Evolutionary conservation across 257 asterid genomes (phyloP).

Genomic region (Capsicum rhomboideum): DNA sequence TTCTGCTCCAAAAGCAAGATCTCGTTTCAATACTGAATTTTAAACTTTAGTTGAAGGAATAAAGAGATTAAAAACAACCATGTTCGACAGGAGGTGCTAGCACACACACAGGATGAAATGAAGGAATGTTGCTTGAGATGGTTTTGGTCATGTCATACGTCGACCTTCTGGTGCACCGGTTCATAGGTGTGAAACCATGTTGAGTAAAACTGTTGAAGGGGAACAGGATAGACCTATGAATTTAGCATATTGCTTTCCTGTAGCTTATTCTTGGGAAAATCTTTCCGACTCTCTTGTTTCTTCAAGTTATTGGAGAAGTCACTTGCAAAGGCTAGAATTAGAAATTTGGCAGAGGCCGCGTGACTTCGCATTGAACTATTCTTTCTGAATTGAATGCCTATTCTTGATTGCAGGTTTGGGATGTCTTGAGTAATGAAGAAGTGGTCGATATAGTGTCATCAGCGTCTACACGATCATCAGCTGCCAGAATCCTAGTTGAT

Average conservation of each 20-base stretch:
- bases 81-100: neutral
- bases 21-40: neutral
- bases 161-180: neutral
- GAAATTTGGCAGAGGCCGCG: neutral
- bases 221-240: neutral
- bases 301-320: neutral
- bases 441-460: slow-evolving; percentile 80
- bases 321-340: neutral
- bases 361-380: neutral
- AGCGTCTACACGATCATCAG: slow-evolving; percentile 64
- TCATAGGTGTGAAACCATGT: neutral
- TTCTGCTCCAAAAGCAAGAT: neutral
- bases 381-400: neutral
- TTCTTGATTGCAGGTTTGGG: slow-evolving; percentile 73
- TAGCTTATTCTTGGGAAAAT: neutral
- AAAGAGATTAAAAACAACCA: neutral
- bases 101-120: neutral
- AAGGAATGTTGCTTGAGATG: neutral
- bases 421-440: slow-evolving; percentile 88
- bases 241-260: too few species aligned
- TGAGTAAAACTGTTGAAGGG: neutral
- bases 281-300: neutral
- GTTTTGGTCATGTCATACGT: neutral
- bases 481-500: slow-evolving; percentile 71
- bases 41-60: neutral